Evolutionary conservation across 1,284 basidiomycete species (phyloP), one percentile per base, ranked within the genome.

Genomic region (Marasmius tenuissimus): DNA sequence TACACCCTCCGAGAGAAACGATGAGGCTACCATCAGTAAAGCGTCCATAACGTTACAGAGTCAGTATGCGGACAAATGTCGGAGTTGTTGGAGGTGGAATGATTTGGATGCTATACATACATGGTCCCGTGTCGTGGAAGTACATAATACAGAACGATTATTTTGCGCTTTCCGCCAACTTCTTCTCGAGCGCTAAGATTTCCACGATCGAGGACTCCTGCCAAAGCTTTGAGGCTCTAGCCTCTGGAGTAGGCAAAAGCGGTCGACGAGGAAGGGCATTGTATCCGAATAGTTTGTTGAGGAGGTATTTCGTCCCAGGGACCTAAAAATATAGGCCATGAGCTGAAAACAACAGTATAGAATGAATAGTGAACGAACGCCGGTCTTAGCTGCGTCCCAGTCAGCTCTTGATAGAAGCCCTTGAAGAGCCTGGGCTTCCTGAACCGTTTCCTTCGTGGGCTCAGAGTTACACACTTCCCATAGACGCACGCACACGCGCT

Each of bases 371-470:
- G 42, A 4, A 61, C 49, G 18, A 47, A 61, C 61, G 20, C 39
- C 39, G 14, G 38, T 54, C 39, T 65, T 65, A 18, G 61, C 48
- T 16, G 61, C 54, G 7, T 61, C 61, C 63, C 63, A 65, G 50
- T 65, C 63, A 27, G 63, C 63, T 33, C 33, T 22, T n/a, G 63
- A 62, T 9, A 62, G 61, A 22, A 65, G 63, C 14, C 52, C 61
- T 48, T 65, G 63, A 11, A 65, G 58, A n/a, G 51, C 61, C 38
- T 55, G 57, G 14, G 63, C 61, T 58, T 60, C 61, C 35, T 58
- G 60, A 40, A 58, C 58, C 20, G 14, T 53, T 27, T 37, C 39
- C 39, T 45, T 53, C 12, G 59, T 47, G 56, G 51, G 57, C 11
- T 59, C 57, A n/a, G 53, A 48, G 37, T 57, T 47, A 18, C 60